Conservation (phyloP, 225 moss, liverwort and hornwort species). For the Polytrichum commune region DNA sequence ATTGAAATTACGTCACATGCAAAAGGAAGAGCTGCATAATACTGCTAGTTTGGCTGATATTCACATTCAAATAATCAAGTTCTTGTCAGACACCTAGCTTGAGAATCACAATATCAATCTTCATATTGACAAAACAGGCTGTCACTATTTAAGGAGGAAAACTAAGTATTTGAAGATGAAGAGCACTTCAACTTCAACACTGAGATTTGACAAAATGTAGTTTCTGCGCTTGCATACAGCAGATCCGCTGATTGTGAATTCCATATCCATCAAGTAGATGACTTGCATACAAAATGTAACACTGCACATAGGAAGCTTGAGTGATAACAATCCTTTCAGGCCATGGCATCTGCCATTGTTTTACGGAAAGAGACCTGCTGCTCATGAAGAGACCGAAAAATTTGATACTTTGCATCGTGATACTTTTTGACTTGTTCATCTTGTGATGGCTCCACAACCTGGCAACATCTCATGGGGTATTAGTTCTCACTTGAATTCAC, state of each 20-base stretch:
- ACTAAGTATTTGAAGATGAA: no score
- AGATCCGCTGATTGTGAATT: background rate
- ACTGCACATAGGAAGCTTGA: background rate
- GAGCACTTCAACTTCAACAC: no score
- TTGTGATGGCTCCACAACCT: slow-evolving; percentile 79
- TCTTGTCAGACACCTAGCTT: background rate
- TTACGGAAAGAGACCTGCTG: slow-evolving; percentile 68
- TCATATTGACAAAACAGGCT: background rate
- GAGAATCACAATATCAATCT: background rate
- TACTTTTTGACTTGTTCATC: slow-evolving; percentile 77
- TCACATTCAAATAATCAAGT: background rate
- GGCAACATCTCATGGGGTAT: slow-evolving; percentile 8
- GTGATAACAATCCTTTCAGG: slow-evolving; percentile 3
- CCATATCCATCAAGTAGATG: background rate
- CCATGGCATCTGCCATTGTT: slow-evolving; percentile 56
- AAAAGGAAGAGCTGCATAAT: no score
- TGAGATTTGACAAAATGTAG: background rate
- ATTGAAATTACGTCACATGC: no score
- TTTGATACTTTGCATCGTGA: slow-evolving; percentile 90
- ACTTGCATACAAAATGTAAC: no score
- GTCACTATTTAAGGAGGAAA: background rate
- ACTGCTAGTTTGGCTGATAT: no score
- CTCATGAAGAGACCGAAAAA: slow-evolving; percentile 73
- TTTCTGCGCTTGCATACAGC: background rate
- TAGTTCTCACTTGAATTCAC: background rate